A percentile compares a stretch with the other conserved stretches of the same genome.
These are phyloP conservation scores for Blastobotrys americana DNA, from an alignment of 805 yeast species.

Conservation along the genomic window DNA sequence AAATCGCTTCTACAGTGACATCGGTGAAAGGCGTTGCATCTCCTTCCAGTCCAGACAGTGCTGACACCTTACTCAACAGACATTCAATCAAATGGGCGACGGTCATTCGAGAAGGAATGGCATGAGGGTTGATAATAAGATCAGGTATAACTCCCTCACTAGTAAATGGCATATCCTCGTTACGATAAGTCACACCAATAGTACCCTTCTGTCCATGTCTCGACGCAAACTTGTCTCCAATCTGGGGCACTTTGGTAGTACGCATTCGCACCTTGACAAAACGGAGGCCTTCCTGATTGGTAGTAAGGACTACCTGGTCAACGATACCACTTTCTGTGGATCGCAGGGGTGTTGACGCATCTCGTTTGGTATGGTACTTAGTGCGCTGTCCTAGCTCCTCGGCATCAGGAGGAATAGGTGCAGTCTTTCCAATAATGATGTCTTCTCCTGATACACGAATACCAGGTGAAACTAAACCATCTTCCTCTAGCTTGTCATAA, in stretches of 20 bases:
- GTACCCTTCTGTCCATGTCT: constrained; percentile 99
- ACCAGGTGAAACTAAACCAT: constrained; percentile 97
- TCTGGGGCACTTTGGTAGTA: constrained; percentile 96
- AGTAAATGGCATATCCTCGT: constrained; percentile 98
- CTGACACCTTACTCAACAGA: constrained; percentile 88
- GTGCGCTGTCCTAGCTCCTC: constrained; percentile 99
- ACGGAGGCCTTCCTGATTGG: constrained; percentile 96
- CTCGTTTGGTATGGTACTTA: constrained; percentile 95
- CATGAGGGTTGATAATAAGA: constrained; percentile 95
- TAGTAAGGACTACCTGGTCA: constrained; percentile 92
- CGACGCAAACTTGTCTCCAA: constrained; percentile 98
- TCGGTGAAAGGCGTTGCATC: constrained; percentile 99
- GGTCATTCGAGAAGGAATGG: constrained; percentile 99
- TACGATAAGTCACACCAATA: constrained; percentile 96
- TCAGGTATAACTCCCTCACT: constrained; percentile 96
- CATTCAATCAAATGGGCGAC: constrained; percentile 99
- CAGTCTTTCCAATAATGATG: constrained; percentile 96
- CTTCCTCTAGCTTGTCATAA: constrained; percentile 95
- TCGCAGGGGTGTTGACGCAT: constrained; percentile 95
- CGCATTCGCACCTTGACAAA: constrained; percentile 98
- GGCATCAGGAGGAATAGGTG: constrained; percentile 98
- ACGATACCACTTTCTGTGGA: constrained; percentile 97
- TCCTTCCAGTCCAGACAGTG: constrained; percentile 94
- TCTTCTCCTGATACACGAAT: constrained; percentile 98
- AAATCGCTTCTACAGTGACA: constrained; percentile 95